Evolutionary conservation across 2,329 filamentous ascomycete species (phyloP).

Genomic region (Colletotrichum sp.): DNA sequence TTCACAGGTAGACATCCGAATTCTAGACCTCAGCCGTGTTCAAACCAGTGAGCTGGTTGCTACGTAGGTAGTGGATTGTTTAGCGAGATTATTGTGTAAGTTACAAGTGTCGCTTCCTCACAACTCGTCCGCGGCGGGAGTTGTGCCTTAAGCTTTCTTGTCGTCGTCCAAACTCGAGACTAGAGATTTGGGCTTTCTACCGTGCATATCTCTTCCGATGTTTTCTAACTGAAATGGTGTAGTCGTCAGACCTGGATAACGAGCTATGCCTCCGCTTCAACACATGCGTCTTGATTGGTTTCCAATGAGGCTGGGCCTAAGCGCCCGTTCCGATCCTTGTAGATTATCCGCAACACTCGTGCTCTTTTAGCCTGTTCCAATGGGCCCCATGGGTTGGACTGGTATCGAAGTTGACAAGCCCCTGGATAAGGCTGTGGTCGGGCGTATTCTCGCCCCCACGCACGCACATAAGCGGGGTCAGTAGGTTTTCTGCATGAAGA

Average conservation of each 20-base stretch:
- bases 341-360: fast-evolving
- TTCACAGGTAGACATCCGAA: background rate
- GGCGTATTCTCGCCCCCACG: background rate
- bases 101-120: too few species aligned
- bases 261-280: background rate
- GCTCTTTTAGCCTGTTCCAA: background rate
- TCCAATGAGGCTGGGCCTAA: background rate
- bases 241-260: too few species aligned
- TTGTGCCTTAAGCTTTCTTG: too few species aligned
- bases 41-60: too few species aligned
- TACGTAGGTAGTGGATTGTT: too few species aligned
- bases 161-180: too few species aligned
- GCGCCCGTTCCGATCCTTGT: background rate
- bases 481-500: background rate
- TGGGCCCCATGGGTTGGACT: background rate
- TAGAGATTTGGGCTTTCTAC: too few species aligned
- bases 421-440: background rate
- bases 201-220: too few species aligned
- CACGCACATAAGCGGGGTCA: background rate
- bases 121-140: too few species aligned
- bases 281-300: background rate
- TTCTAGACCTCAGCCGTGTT: background rate
- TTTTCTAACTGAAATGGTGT: fast-evolving
- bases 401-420: background rate
- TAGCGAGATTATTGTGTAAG: too few species aligned